Evolutionary conservation across 495 filamentous ascomycete genomes (phyloP).

Genomic region (Penicillium taxi): DNA sequence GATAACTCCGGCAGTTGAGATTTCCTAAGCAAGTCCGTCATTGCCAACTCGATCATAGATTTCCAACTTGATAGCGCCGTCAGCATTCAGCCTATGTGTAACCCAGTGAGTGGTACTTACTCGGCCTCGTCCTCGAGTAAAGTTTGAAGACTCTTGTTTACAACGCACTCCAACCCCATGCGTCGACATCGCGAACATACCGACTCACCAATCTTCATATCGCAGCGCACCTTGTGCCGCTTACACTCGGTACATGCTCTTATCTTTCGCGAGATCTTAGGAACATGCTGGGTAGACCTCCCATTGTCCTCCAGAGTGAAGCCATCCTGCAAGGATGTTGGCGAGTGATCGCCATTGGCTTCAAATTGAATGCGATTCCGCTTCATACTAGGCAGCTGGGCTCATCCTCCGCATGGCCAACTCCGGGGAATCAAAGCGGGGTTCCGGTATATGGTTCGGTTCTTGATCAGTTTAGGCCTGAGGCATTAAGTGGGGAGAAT

Average conservation of each 20-base stretch:
- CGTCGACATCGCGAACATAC: constrained; percentile 43
- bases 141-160: constrained; percentile 50
- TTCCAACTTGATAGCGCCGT: constrained; percentile 31
- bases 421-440: constrained; percentile 23
- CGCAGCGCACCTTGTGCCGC: constrained; percentile 47
- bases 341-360: constrained; percentile 35
- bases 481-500: constrained; percentile 14
- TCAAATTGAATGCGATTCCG: constrained; percentile 41
- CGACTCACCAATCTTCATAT: constrained; percentile 41
- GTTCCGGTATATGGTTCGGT: constrained; percentile 15
- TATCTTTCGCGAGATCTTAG: constrained; percentile 50
- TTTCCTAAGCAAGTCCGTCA: constrained; percentile 40
- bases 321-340: constrained; percentile 28
- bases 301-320: constrained; percentile 28
- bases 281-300: constrained; percentile 29
- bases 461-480: constrained; percentile 15
- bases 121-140: constrained; percentile 45
- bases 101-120: constrained; percentile 17
- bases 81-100: constrained; percentile 1
- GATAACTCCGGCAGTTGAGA: constrained; percentile 39
- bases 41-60: constrained; percentile 37
- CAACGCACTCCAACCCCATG: constrained; percentile 44
- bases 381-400: constrained; percentile 30
- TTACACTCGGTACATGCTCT: constrained; percentile 49
- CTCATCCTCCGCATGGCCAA: constrained; percentile 16